A percentile compares a stretch with the other conserved stretches of the same genome.
Evolutionary conservation across 2,329 filamentous ascomycete genomes (phyloP).

Genomic region (Acephala macrosclerotiorum): DNA sequence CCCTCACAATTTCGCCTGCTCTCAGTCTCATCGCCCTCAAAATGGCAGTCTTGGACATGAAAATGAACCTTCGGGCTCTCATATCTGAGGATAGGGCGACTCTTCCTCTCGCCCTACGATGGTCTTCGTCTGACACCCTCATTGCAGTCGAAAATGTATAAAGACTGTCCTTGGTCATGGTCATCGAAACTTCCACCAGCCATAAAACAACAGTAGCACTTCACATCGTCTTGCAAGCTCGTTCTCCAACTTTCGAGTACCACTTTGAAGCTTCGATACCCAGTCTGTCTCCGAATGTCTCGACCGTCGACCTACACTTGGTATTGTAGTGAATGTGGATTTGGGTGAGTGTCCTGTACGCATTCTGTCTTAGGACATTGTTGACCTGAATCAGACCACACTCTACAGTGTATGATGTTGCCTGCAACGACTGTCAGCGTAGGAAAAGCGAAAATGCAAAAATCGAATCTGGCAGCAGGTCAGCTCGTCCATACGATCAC

Average conservation of each 20-base stretch:
- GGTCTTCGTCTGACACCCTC: not conserved
- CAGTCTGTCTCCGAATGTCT: not conserved
- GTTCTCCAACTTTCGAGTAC: not conserved
- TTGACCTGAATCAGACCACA: not conserved
- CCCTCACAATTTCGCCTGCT: not conserved
- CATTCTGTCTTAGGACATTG: not conserved
- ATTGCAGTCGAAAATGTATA: not conserved
- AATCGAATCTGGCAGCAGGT: not conserved
- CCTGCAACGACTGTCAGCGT: not conserved
- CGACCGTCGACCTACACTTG: not conserved
- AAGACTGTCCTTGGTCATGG: not conserved
- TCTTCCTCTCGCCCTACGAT: not conserved
- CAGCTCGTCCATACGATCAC: not conserved
- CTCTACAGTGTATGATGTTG: not conserved
- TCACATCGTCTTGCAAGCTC: not conserved
- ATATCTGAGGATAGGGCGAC: not conserved
- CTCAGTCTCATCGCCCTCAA: not conserved
- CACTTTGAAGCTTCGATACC: not conserved
- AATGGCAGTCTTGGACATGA: not conserved
- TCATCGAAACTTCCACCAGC: not conserved
- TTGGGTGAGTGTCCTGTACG: not conserved
- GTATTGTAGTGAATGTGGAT: not conserved
- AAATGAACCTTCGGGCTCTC: not conserved
- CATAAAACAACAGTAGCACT: not conserved
- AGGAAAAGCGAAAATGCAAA: not conserved